Base-by-base conservation (phyloP, 1,284 basidiomycete species). In the Malassezia sympodialis region DNA sequence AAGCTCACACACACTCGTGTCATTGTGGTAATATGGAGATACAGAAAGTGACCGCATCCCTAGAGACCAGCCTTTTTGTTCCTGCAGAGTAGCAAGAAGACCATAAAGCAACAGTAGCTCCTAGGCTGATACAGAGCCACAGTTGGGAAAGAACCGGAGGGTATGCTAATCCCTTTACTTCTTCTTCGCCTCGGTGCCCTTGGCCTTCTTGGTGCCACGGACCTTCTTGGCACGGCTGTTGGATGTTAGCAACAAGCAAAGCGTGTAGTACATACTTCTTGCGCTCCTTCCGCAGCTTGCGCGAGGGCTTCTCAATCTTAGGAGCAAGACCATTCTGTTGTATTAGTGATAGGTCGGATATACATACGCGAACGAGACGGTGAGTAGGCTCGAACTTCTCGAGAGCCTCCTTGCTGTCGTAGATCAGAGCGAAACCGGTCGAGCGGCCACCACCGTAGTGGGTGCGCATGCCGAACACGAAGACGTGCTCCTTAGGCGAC, bases 251-350 rank as follows among this genome's bases (percentile, higher is more conserved):
- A 46, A 24, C 10, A 28, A 26, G 27, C 12, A n/a, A 23, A 24
- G 19, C 28, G 28, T 12, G 6, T 17, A 11, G 30, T 41, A 57
- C 55, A 45, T 52, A 57, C 55, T 99, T 99, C 84, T 99, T 99
- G 75, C 94, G 84, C 82, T 98, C 94, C 82, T 98, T 96, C 79
- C 94, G 86, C 78, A 98, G 84, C 79, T 98, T 98, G 75, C 94
- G 87, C 69, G 88, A 90, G 59, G 93, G 80, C 79, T 87, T 90
- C 56, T 90, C 86, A 65, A 87, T 83, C 82, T 96, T 96, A 68
- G 81, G 67, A 62, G 78, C 80, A 62, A 98, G 79, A 62, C 90
- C 90, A 72, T 83, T 83, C 90, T 96, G 72, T 15, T 54, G 44
- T 28, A 51, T 56, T 53, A 56, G 49, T 48, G 42, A 19, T 35